phyloP scores from a whole-genome alignment of 208 protist genomes.

The Wallacemonas sp. region DNA sequence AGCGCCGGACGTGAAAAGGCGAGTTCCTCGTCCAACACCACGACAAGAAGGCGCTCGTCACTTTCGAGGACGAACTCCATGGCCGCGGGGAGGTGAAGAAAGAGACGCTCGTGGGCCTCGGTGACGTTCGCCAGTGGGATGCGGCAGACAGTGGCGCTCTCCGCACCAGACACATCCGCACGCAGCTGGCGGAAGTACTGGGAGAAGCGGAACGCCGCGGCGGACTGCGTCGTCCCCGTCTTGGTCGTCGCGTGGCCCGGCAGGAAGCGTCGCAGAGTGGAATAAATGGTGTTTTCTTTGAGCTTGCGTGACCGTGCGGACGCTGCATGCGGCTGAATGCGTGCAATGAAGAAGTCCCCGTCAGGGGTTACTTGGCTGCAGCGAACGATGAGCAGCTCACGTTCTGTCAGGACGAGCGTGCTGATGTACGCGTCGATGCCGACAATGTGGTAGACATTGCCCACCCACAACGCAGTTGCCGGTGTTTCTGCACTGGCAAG shows the following conservation, averaged over 20 bases:
- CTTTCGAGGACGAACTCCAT: constrained; percentile 70
- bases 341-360: constrained; percentile 64
- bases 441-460: constrained; percentile 66
- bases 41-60: constrained; percentile 54
- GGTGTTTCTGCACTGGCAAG: constrained; percentile 29
- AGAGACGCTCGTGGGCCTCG: constrained; percentile 57
- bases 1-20: constrained; percentile 53
- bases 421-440: constrained; percentile 61
- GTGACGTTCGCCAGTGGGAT: constrained; percentile 46
- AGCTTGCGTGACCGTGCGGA: constrained; percentile 29
- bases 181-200: constrained; percentile 79
- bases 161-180: constrained; percentile 38
- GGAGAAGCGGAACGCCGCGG: constrained; percentile 62
- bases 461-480: constrained; percentile 32
- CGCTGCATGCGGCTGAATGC: constrained; percentile 46
- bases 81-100: constrained; percentile 63
- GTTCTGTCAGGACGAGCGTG: constrained; percentile 48
- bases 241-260: constrained; percentile 21
- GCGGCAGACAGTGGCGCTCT: constrained; percentile 56
- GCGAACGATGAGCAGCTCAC: constrained; percentile 64
- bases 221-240: constrained; percentile 24
- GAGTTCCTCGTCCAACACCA: constrained; percentile 64
- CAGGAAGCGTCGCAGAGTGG: constrained; percentile 38
- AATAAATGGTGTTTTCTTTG: constrained; percentile 23
- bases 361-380: constrained; percentile 55